phyloP scores from a whole-genome alignment of 306 rosid genomes.

The cucumber (Cucumis sativus) region DNA sequence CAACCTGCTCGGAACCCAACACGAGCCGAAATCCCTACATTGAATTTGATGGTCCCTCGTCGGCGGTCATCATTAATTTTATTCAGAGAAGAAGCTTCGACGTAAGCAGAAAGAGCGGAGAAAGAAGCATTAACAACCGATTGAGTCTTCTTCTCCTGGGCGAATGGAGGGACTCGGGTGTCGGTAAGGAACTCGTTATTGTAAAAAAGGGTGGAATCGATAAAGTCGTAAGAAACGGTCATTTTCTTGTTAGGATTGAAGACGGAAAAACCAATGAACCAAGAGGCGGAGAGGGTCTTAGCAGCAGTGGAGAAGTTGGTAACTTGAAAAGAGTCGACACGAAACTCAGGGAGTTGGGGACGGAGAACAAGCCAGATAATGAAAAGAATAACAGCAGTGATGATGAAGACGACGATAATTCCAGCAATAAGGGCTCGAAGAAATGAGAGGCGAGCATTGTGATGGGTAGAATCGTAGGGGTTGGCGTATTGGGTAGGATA shows the following conservation, averaged over 20 bases:
- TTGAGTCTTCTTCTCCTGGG: conserved; percentile 26
- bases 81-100: neutral
- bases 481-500: conserved; percentile 26
- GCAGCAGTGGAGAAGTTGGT: conserved; percentile 29
- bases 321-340: conserved; percentile 34
- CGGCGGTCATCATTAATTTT: conserved; percentile 25
- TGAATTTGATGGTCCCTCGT: conserved; percentile 31
- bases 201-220: conserved; percentile 27
- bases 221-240: conserved; percentile 31
- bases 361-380: conserved; percentile 76
- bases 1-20: conserved; percentile 50
- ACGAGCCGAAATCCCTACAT: conserved; percentile 31
- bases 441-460: conserved; percentile 28
- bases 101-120: conserved; percentile 22
- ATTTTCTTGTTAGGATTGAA: conserved; percentile 64
- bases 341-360: conserved; percentile 55
- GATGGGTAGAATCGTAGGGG: conserved; percentile 2
- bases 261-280: conserved; percentile 36
- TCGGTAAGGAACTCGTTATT: conserved; percentile 12
- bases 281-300: conserved; percentile 41
- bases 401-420: conserved; percentile 39
- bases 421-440: conserved; percentile 50
- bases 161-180: conserved; percentile 37
- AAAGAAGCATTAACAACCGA: conserved; percentile 30
- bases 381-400: conserved; percentile 33